phyloP scores from a whole-genome alignment of 768 basidiomycete genomes.

The Gloeophyllum trabeum region DNA sequence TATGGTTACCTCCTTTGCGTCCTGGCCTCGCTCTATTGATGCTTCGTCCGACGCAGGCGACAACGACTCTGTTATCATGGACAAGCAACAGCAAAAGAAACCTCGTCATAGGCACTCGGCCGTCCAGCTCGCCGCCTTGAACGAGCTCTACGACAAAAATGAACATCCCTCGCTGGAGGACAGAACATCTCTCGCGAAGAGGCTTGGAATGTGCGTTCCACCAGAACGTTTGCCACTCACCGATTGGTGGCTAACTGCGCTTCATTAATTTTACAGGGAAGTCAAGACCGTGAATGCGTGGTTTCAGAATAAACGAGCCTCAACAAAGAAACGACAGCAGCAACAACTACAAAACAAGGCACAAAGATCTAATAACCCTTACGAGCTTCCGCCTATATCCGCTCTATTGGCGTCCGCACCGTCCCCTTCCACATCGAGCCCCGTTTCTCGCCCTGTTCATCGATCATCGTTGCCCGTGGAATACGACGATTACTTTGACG shows the following conservation, averaged over 20 bases:
- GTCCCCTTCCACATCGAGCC: conserved; percentile 19
- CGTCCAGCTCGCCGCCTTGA: conserved; percentile 62
- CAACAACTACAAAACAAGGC: conserved; percentile 14
- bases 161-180: conserved; percentile 67
- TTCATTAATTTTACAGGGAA: conserved; percentile 38
- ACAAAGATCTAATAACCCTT: conserved; percentile 17
- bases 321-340: conserved; percentile 48
- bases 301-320: conserved; percentile 83
- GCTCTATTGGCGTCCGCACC: conserved; percentile 28
- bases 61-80: conserved; percentile 16
- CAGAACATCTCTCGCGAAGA: conserved; percentile 56
- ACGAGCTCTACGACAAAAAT: conserved; percentile 65
- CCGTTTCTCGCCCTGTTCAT: conserved; percentile 1
- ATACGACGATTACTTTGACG: conserved; percentile 35
- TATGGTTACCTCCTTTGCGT: conserved; percentile 5
- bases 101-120: conserved; percentile 70
- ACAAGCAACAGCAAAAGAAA: conserved; percentile 63
- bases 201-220: conserved; percentile 59
- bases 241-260: conserved; percentile 7
- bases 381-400: conserved; percentile 25
- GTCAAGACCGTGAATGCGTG: conserved; percentile 79
- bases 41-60: conserved; percentile 5
- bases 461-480: conserved; percentile 23
- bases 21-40: conserved; percentile 9
- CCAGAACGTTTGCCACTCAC: conserved; percentile 2